These are phyloP conservation scores for Amborella trichopoda DNA, from an alignment of 164 flowering plant species.

Conservation along the genomic window DNA sequence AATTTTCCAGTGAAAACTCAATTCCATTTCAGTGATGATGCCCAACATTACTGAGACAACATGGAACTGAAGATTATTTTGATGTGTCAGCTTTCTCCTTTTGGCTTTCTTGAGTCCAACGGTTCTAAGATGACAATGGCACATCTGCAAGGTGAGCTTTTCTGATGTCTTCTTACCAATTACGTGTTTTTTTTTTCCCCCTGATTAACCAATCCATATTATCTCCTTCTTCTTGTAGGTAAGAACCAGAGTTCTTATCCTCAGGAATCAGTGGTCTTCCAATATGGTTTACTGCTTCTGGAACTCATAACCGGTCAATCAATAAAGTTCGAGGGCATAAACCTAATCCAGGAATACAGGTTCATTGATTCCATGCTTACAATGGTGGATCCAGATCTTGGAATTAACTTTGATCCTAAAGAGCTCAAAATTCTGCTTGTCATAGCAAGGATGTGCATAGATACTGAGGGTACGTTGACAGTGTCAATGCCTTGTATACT, in stretches of 20 bases:
- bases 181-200: too few relatives aligned
- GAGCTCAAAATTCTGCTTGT: conserved; percentile 53
- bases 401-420: conserved; percentile 34
- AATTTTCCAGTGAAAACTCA: too few relatives aligned
- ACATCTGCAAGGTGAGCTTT: too few relatives aligned
- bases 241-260: too few relatives aligned
- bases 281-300: conserved; percentile 66
- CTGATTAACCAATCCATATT: too few relatives aligned
- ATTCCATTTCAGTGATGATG: too few relatives aligned
- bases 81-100: conserved; percentile 36
- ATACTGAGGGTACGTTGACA: conserved; percentile 29
- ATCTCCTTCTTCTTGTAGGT: too few relatives aligned
- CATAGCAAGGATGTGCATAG: conserved; percentile 60
- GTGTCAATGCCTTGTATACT: conserved; percentile 38
- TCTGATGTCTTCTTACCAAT: too few relatives aligned
- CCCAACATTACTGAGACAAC: too few relatives aligned
- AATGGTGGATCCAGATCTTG: conserved; percentile 86
- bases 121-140: too few relatives aligned
- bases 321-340: conserved; percentile 41
- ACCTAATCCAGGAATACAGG: conserved; percentile 41
- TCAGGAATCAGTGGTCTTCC: conserved; percentile 48
- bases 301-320: conserved; percentile 86
- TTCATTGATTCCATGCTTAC: conserved; percentile 34
- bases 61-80: too few relatives aligned
- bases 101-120: conserved; percentile 24